phyloP scores from a whole-genome alignment of 768 basidiomycete species.

The Suillus placidus region DNA sequence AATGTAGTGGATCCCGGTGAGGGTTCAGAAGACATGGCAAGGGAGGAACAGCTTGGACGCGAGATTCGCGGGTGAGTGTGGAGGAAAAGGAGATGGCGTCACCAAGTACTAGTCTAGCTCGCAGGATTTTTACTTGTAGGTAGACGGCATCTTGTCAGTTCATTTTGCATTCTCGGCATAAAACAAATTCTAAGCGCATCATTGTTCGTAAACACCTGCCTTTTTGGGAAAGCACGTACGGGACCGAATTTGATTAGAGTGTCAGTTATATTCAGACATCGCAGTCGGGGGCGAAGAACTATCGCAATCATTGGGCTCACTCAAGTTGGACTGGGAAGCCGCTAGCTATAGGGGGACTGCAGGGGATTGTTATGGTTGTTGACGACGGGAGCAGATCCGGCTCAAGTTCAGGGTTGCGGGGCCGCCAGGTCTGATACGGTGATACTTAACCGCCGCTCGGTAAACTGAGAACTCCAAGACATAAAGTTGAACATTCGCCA shows the following conservation, averaged over 20 bases:
- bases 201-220: constrained; percentile 37
- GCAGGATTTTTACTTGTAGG: neutral
- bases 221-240: constrained; percentile 20
- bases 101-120: constrained; percentile 1
- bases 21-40: constrained; percentile 14
- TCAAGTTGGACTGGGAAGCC: neutral
- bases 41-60: constrained; percentile 6
- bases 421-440: neutral
- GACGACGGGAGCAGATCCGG: too few relatives aligned
- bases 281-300: neutral
- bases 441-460: neutral
- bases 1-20: constrained; percentile 34
- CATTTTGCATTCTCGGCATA: constrained; percentile 18
- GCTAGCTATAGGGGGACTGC: neutral
- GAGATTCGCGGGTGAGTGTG: constrained; percentile 10
- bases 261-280: neutral
- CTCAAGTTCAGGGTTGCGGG: too few relatives aligned
- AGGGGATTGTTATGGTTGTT: neutral
- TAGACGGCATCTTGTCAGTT: neutral
- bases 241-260: neutral
- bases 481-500: neutral
- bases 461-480: neutral
- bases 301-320: too few relatives aligned
- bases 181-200: constrained; percentile 17
- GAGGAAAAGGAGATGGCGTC: constrained; percentile 9